These are phyloP conservation scores for Salix dunnii DNA, from an alignment of 345 rosid genomes.

Conservation along the genomic window DNA sequence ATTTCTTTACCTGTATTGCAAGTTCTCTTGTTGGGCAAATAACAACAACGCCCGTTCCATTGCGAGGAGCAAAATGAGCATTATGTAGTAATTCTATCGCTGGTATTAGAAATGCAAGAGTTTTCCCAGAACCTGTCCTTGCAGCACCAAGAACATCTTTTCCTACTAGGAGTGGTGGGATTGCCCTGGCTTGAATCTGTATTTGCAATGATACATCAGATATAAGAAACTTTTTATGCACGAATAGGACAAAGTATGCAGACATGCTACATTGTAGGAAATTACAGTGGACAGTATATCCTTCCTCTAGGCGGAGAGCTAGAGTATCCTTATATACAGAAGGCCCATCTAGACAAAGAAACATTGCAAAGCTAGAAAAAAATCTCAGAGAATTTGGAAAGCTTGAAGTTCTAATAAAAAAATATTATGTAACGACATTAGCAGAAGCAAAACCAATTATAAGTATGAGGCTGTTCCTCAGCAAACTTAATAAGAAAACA, in stretches of 20 bases:
- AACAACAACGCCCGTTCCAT: slow-evolving; percentile 80
- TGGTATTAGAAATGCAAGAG: slow-evolving; percentile 87
- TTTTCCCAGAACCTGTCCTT: slow-evolving; percentile 96
- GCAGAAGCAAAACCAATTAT: not conserved
- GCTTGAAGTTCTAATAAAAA: not conserved
- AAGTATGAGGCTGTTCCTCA: not conserved
- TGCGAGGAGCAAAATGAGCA: slow-evolving; percentile 63
- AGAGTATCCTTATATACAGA: not conserved
- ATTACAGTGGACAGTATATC: not conserved
- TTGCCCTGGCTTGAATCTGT: slow-evolving; percentile 88
- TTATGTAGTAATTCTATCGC: slow-evolving; percentile 80
- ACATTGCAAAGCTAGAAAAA: not conserved
- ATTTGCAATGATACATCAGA: slow-evolving; percentile 8
- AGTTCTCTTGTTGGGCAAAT: slow-evolving; percentile 98
- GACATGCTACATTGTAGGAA: not conserved
- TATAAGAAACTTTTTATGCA: not conserved
- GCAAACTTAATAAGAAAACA: not conserved
- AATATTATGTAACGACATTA: not conserved
- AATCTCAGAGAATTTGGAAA: not conserved
- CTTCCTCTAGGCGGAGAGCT: not conserved
- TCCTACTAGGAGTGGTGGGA: slow-evolving; percentile 74
- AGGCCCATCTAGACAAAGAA: not conserved
- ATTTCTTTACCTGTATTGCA: slow-evolving; percentile 74
- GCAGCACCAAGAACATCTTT: slow-evolving; percentile 98
- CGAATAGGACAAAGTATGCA: not conserved